Base-by-base conservation (phyloP, 441 rosid species). In the Theobroma grandiflorum region DNA sequence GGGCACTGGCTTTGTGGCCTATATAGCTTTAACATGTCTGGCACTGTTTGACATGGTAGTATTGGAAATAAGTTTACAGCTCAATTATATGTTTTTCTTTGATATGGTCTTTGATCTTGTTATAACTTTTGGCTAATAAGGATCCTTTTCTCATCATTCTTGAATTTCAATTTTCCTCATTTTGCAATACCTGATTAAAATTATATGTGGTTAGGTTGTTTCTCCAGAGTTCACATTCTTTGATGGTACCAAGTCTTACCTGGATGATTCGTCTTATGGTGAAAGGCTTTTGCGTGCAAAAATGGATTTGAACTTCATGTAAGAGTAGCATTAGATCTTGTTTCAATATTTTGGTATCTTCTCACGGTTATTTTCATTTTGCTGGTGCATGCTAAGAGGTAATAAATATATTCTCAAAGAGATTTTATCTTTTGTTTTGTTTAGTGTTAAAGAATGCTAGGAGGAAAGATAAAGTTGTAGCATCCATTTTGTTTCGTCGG, bases 251-350 rank as follows among this genome's bases (percentile, higher is more conserved):
- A 97, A 95, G 86, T 94, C 99, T 73, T 88, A 92, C 80, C 79
- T 97, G 75, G 97, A 93, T 81, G 97, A 94, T 89, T 91, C 95
- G 52, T 87, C 93, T 35, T 85, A 87, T 66, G 92, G 94, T 47
- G 99, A 97, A 92, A 96, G 88, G 93, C 98, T 97, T 85, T 85
- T 97, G 67, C 97, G 99, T 64, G 98, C 96, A 61, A 97, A 92
- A 88, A 80, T 94, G 97, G 99, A 97, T 88, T 87, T 96, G 82
- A 95, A 91, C 89, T 97, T 97, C 88, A 97, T 97, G 99, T 97
- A 91, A 93, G 98, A 78, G 70, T 47, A 35, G 42, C 38, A n/a
- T 9, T 47, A 65, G 52, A 42, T 67, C 55, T 66, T 20, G 58
- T 67, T 77, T 79, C 57, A 38, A 20, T 58, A 38, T 11, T 20